A percentile compares a stretch with the other conserved stretches of the same genome.
Evolutionary conservation across 495 filamentous ascomycete genomes (phyloP).

Genomic region (Bacidia gigantensis): DNA sequence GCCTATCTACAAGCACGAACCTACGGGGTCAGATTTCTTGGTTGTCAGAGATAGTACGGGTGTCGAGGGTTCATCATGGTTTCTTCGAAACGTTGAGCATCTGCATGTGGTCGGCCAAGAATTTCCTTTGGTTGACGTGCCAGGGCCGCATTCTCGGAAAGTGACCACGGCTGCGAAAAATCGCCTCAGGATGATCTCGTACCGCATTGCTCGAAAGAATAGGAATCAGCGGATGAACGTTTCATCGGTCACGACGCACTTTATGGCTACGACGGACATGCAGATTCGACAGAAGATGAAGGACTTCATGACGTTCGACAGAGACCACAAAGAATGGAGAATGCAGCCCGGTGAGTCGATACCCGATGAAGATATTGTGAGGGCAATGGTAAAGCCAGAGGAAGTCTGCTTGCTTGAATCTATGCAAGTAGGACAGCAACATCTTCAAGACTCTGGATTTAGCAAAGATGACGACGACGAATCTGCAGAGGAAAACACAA

Average conservation of each 20-base stretch:
- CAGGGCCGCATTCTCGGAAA: conserved; percentile 81
- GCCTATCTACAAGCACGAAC: conserved; percentile 75
- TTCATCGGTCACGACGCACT: conserved; percentile 71
- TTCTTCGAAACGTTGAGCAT: conserved; percentile 75
- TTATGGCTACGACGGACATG: conserved; percentile 80
- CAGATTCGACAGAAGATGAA: conserved; percentile 94
- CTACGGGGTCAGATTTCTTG: conserved; percentile 75
- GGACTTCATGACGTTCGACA: conserved; percentile 83
- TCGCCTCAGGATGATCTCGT: conserved; percentile 88
- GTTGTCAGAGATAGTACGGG: conserved; percentile 67
- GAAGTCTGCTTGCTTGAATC: conserved; percentile 88
- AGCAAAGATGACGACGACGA: conserved; percentile 63
- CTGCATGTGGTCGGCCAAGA: conserved; percentile 82
- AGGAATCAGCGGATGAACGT: conserved; percentile 54
- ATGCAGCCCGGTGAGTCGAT: conserved; percentile 54
- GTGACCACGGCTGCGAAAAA: conserved; percentile 92
- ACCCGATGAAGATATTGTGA: conserved; percentile 63
- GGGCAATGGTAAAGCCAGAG: conserved; percentile 82
- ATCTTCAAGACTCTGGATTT: conserved; percentile 71
- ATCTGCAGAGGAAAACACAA: conserved; percentile 51
- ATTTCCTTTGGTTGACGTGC: conserved; percentile 81
- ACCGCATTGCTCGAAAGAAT: conserved; percentile 66
- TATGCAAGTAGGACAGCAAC: conserved; percentile 85
- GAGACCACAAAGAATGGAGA: conserved; percentile 71
- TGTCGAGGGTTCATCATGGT: conserved; percentile 58